phyloP scores from a whole-genome alignment of 495 filamentous ascomycete genomes.

The Parathielavia hyrcaniae region DNA sequence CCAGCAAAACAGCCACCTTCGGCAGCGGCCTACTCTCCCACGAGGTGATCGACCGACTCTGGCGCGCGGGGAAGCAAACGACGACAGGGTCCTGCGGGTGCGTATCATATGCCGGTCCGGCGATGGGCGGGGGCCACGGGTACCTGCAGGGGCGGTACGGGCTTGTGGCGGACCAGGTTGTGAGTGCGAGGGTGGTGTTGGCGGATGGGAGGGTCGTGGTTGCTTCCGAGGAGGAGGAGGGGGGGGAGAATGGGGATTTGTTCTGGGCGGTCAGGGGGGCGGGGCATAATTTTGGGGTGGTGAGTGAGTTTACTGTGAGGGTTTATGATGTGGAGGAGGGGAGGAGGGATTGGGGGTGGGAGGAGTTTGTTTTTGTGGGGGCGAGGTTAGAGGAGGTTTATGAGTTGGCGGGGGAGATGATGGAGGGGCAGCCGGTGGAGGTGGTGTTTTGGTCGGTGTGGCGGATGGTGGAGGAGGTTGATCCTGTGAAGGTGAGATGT shows the following conservation, averaged over 20 bases:
- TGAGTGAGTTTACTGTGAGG: conserved; percentile 43
- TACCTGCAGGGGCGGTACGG: conserved; percentile 53
- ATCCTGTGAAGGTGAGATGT: conserved; percentile 34
- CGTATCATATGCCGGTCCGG: conserved; percentile 45
- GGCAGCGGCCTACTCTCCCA: conserved; percentile 42
- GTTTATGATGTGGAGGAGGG: conserved; percentile 42
- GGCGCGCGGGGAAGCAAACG: conserved; percentile 32
- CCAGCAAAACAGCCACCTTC: conserved; percentile 42
- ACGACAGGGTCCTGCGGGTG: conserved; percentile 52
- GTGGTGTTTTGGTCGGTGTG: conserved; percentile 45
- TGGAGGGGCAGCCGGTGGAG: conserved; percentile 32
- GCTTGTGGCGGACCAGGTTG: conserved; percentile 51
- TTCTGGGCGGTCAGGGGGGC: conserved; percentile 55
- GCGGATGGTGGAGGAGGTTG: conserved; percentile 34
- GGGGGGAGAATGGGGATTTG: conserved; percentile 41
- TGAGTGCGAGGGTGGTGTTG: conserved; percentile 49
- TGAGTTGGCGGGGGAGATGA: conserved; percentile 33
- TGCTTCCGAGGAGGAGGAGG: conserved; percentile 24
- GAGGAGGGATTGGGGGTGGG: conserved; percentile 33
- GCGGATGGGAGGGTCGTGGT: conserved; percentile 47
- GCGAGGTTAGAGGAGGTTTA: conserved; percentile 50
- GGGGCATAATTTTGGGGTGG: conserved; percentile 58
- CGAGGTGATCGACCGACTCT: conserved; percentile 30
- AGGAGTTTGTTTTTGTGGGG: conserved; percentile 40
- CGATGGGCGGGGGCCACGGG: conserved; percentile 57